These are phyloP conservation scores for Musa itinerans DNA, from an alignment of 176 grass and related monocot genomes.

Conservation along the genomic window DNA sequence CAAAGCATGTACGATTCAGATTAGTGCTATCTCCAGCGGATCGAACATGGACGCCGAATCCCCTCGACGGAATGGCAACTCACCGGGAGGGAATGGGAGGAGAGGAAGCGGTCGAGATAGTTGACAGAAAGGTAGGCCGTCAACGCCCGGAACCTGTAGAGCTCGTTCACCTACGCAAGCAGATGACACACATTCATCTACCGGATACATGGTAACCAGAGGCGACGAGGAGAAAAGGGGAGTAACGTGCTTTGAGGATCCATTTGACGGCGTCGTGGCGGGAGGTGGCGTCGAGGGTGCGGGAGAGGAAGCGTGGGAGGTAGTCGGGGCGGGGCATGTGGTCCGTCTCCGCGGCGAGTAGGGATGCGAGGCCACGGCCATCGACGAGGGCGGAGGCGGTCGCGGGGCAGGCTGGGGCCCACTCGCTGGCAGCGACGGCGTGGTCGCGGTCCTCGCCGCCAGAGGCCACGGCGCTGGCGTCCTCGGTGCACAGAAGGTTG, in stretches of 20 bases:
- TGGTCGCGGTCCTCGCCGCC: constrained; percentile 1
- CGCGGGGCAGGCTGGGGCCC: constrained; percentile 2
- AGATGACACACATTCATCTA: no score
- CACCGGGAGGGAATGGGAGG: constrained; percentile 30
- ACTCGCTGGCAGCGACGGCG: neutral
- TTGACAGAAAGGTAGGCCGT: constrained; percentile 36
- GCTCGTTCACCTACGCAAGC: constrained; percentile 16
- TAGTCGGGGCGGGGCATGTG: constrained; percentile 30
- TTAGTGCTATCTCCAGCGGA: no score
- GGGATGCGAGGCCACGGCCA: constrained; percentile 1
- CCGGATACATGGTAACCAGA: neutral
- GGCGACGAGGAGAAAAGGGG: neutral
- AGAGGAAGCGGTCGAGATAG: constrained; percentile 52
- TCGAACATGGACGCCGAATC: neutral
- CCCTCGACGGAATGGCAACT: neutral
- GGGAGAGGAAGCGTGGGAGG: constrained; percentile 19
- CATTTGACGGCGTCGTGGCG: constrained; percentile 37
- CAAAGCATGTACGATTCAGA: neutral
- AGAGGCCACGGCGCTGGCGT: constrained; percentile 28
- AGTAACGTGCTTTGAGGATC: constrained; percentile 25
- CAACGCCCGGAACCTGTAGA: constrained; percentile 25
- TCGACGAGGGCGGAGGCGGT: neutral
- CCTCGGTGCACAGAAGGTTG: constrained; percentile 37
- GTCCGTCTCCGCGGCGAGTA: constrained; percentile 28
- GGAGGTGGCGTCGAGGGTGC: constrained; percentile 21